phyloP scores from a whole-genome alignment of 2,329 filamentous ascomycete genomes.

The Trichoderma brevicompactum region DNA sequence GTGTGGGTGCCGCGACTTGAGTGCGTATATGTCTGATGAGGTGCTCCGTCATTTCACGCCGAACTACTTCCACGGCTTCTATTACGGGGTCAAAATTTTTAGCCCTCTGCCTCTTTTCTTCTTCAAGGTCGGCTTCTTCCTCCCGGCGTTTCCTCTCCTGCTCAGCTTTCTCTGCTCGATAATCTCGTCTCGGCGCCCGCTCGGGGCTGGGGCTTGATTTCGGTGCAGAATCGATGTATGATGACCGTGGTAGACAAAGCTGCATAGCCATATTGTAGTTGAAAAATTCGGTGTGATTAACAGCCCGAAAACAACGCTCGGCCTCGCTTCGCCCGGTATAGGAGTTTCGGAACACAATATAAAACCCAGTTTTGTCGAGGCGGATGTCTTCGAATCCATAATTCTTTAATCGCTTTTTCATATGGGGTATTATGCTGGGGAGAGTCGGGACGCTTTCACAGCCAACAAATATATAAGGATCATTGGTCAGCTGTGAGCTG shows the following conservation, averaged over 20 bases:
- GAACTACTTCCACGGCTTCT: constrained; percentile 79
- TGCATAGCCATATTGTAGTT: constrained; percentile 93
- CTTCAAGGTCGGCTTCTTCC: constrained; percentile 80
- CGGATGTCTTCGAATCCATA: constrained; percentile 82
- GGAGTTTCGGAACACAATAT: constrained; percentile 84
- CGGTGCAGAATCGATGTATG: constrained; percentile 34
- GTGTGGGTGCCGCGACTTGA: constrained; percentile 78
- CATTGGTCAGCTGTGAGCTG: constrained; percentile 69
- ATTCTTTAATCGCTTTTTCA: constrained; percentile 85
- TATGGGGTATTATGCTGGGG: constrained; percentile 80
- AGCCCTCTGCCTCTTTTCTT: constrained; percentile 86
- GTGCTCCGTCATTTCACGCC: constrained; percentile 82
- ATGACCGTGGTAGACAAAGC: constrained; percentile 53
- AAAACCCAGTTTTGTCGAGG: constrained; percentile 86
- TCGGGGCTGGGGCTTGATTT: constrained; percentile 46
- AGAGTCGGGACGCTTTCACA: constrained; percentile 85
- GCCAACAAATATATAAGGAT: constrained; percentile 91
- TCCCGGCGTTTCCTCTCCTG: constrained; percentile 68
- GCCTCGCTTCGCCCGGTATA: constrained; percentile 77
- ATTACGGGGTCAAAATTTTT: constrained; percentile 87
- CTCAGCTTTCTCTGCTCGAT: constrained; percentile 63
- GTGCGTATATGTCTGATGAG: constrained; percentile 87
- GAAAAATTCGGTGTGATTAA: constrained; percentile 83
- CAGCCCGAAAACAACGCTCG: constrained; percentile 76
- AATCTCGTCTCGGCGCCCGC: constrained; percentile 33